Base-by-base conservation (phyloP, 1,139 yeast species). In the Arxiozyma slooffiae region DNA sequence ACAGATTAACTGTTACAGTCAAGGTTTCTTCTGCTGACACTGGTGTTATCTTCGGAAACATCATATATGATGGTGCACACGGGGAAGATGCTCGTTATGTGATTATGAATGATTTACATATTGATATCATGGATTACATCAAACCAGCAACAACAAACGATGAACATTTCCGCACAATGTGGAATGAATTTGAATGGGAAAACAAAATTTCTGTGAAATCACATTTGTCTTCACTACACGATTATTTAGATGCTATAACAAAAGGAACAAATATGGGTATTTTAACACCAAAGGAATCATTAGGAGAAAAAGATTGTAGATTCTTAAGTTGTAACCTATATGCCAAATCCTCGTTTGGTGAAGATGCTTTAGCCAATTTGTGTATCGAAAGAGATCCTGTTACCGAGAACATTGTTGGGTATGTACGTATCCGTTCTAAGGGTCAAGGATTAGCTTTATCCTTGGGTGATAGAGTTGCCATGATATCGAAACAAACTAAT, bases 121-220 rank as follows among this genome's bases (percentile, higher is more conserved):
- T 92, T 55, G 97, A 92, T 67, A 88, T 92, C 53, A 87, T 92
- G 92, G 97, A 92, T 70, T 94, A 94, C 72, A 90, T 94, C 68
- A 88, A 87, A 67, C 97, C 98, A 23, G 95, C 96, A 16, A 77
- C 80, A 26, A 88, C 96, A 68, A 74, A 89, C 18, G 98, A 92
- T 69, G 80, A 82, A 48, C 85, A 80, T 59, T 94, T 94, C 86
- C 86, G 98, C 63, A 80, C 82, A 62, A 90, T 90, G 97, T 94
- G 99, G 99, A 87, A 89, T 67, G 97, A 90, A 68, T 94, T 94
- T 67, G 99, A 94, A 72, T 94, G 99, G 99, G 99, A 94, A 71
- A 94, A 94, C 73, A 94, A 94, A 74, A 92, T 94, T 63, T 86
- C 92, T 55, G 86, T 94, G 66, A 83, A 85, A 61, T 82, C 95